Percentiles rank a stretch among this genome's conserved stretches.
These are phyloP conservation scores for Mycosarcoma mackinlayi DNA, from an alignment of 1,284 basidiomycete species.

Conservation along the genomic window DNA sequence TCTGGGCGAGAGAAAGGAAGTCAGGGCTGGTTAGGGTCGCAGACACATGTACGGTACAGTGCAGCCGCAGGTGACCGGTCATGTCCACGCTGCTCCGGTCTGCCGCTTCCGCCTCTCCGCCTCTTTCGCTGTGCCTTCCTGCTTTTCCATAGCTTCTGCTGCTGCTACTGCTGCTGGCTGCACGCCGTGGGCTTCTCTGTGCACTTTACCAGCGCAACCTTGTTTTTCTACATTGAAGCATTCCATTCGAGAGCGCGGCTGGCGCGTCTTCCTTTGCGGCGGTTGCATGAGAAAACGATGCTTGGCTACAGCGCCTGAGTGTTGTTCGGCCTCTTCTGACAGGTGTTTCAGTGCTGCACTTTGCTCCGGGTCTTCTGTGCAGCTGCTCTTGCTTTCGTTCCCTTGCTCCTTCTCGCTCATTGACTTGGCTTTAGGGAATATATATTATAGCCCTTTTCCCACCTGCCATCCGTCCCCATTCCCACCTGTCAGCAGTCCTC, in stretches of 20 bases:
- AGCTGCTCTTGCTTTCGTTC: no score
- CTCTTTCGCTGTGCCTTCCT: no score
- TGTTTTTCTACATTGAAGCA: conserved; percentile 8
- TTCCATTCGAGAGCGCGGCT: conserved; percentile 17
- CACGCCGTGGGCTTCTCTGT: no score
- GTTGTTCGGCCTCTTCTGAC: no score
- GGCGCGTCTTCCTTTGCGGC: conserved; percentile 17
- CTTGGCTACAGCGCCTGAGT: conserved; percentile 14
- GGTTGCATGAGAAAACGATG: conserved; percentile 11
- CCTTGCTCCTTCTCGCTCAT: background rate
- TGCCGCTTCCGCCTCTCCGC: background rate
- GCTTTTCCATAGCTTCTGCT: background rate
- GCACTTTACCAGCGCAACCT: conserved; percentile 4
- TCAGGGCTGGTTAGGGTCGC: background rate
- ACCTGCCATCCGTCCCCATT: conserved; percentile 1
- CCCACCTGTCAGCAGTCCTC: conserved; percentile 4
- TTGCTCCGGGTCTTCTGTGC: conserved; percentile 1
- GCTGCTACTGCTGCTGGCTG: no score
- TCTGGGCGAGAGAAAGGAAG: conserved; percentile 1
- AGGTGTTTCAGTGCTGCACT: background rate
- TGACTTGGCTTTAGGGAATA: background rate
- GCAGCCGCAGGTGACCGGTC: conserved; percentile 18
- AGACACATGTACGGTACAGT: conserved; percentile 5
- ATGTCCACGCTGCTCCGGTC: conserved; percentile 17
- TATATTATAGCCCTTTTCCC: conserved; percentile 1